Percentiles rank a stretch among this genome's conserved stretches.
Conservation (phyloP, 2,329 filamentous ascomycete species). For the Oidium heveae region DNA sequence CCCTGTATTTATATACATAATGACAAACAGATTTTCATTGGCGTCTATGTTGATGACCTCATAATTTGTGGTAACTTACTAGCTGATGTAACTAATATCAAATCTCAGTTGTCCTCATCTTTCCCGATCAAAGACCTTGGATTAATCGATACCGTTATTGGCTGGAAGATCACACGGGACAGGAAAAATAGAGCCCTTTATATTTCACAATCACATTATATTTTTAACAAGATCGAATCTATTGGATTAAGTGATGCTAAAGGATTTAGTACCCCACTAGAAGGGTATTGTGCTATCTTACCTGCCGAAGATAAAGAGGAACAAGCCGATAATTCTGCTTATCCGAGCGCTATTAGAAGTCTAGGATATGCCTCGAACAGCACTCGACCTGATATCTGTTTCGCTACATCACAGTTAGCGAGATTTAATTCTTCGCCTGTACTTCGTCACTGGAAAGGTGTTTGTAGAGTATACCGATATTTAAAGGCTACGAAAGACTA, state of each 20-base stretch:
- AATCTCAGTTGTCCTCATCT: too few relatives aligned
- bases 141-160: too few relatives aligned
- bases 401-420: not conserved
- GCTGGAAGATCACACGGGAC: too few relatives aligned
- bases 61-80: too few relatives aligned
- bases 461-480: not conserved
- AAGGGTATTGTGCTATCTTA: not conserved
- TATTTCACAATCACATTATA: too few relatives aligned
- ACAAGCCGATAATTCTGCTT: not conserved
- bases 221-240: too few relatives aligned
- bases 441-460: not conserved
- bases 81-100: too few relatives aligned
- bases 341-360: not conserved
- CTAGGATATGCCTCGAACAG: not conserved
- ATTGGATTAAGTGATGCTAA: not conserved
- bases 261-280: not conserved
- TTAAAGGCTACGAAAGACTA: not conserved
- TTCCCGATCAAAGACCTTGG: too few relatives aligned
- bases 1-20: too few relatives aligned
- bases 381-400: not conserved
- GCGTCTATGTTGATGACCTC: too few relatives aligned
- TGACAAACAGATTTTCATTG: too few relatives aligned
- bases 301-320: not conserved
- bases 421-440: not conserved
- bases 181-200: too few relatives aligned